These are phyloP conservation scores for Furcasterigmium furcatum DNA, from an alignment of 2,329 filamentous ascomycete species.

Conservation along the genomic window DNA sequence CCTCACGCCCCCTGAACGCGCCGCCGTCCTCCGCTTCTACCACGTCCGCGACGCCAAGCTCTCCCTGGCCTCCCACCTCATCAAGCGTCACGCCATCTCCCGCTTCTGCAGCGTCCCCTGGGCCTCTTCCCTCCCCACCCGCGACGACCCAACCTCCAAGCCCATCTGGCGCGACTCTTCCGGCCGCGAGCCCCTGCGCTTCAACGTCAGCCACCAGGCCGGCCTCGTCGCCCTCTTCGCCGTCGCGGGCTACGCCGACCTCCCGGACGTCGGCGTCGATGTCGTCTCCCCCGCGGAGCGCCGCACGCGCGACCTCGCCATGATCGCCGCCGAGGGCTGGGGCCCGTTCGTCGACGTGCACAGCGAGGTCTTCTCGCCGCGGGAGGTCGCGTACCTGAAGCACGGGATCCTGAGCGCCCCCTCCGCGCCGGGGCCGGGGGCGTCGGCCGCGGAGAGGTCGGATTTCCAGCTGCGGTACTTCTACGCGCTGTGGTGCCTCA, in stretches of 20 bases:
- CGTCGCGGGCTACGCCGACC: slow-evolving; percentile 25
- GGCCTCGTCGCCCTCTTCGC: slow-evolving; percentile 69
- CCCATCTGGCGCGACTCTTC: slow-evolving; percentile 48
- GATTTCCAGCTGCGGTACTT: slow-evolving; percentile 67
- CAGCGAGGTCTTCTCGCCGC: slow-evolving; percentile 62
- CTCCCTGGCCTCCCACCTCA: slow-evolving; percentile 66
- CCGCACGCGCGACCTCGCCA: slow-evolving; percentile 55
- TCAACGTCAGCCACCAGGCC: slow-evolving; percentile 79
- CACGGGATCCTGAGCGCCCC: slow-evolving; percentile 22
- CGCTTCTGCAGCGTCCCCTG: slow-evolving; percentile 58
- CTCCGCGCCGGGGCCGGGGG: slow-evolving; percentile 14
- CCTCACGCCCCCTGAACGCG: slow-evolving; percentile 51
- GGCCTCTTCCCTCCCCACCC: slow-evolving; percentile 52
- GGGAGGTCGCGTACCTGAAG: slow-evolving; percentile 63
- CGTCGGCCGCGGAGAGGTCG: slow-evolving; percentile 34
- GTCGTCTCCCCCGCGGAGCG: slow-evolving; percentile 74
- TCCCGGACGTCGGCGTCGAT: slow-evolving; percentile 63
- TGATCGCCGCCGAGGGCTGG: slow-evolving; percentile 57
- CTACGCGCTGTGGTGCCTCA: slow-evolving; percentile 75
- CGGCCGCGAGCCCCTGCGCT: slow-evolving; percentile 48
- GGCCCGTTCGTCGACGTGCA: slow-evolving; percentile 68
- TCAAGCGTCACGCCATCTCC: slow-evolving; percentile 69
- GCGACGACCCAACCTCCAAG: slow-evolving; percentile 49
- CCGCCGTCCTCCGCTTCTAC: slow-evolving; percentile 57
- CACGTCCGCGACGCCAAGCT: slow-evolving; percentile 72